Evolutionary conservation across 2,329 filamentous ascomycete species (phyloP).

Genomic region (Albophoma yamanashiensis): DNA sequence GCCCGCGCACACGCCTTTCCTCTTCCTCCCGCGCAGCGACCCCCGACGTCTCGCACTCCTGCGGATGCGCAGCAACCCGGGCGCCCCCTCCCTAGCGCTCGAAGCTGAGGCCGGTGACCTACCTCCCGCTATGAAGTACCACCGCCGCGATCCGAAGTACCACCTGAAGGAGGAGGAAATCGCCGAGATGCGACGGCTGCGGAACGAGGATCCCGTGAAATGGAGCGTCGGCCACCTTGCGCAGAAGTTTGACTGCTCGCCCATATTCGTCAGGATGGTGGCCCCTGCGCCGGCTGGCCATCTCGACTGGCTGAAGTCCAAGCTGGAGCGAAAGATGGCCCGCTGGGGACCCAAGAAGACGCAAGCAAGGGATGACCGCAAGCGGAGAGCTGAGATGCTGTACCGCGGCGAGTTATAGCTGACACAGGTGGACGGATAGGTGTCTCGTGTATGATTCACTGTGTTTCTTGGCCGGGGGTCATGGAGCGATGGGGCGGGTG

Average conservation of each 20-base stretch:
- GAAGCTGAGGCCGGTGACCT: slow-evolving; percentile 14
- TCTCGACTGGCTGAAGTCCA: slow-evolving; percentile 30
- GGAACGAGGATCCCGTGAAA: slow-evolving; percentile 37
- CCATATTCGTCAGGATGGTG: slow-evolving; percentile 48
- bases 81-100: slow-evolving; percentile 9
- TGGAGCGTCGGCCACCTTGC: slow-evolving; percentile 47
- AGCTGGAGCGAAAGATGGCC: slow-evolving; percentile 36
- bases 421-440: neutral
- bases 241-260: slow-evolving; percentile 42
- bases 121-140: slow-evolving; percentile 23
- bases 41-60: slow-evolving; percentile 41
- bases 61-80: slow-evolving; percentile 25
- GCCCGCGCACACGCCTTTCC: slow-evolving; percentile 55
- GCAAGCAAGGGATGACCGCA: slow-evolving; percentile 43
- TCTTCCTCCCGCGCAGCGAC: slow-evolving; percentile 50
- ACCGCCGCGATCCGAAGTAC: slow-evolving; percentile 28
- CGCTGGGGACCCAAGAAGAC: slow-evolving; percentile 46
- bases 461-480: neutral
- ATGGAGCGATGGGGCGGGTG: neutral
- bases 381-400: slow-evolving; percentile 41
- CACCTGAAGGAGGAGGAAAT: slow-evolving; percentile 46
- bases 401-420: slow-evolving; percentile 38
- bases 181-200: slow-evolving; percentile 47
- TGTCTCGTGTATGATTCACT: neutral
- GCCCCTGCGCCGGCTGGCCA: slow-evolving; percentile 38